Evolutionary conservation across 75 land plant species (phyloP).

Genomic region (Larix kaempferi): DNA sequence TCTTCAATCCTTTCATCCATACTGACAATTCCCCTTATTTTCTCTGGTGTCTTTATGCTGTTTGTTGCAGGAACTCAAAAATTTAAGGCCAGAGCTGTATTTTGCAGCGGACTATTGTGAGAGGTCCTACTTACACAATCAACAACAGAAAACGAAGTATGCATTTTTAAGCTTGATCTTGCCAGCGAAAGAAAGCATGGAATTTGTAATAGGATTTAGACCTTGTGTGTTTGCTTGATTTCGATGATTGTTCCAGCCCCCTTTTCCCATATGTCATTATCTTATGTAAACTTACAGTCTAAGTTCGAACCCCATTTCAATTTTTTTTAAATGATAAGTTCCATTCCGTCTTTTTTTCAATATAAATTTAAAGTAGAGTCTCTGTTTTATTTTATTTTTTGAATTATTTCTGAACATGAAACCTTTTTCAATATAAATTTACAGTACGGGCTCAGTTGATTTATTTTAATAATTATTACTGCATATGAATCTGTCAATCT

Average conservation of each 20-base stretch:
- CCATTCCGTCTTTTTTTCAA: background rate
- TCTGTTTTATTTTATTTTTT: too few species aligned
- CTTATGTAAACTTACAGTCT: too few species aligned
- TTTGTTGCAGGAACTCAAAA: constrained; percentile 37
- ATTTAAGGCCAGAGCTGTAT: constrained; percentile 42
- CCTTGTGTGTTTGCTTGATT: background rate
- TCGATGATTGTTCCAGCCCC: background rate
- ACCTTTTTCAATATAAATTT: too few species aligned
- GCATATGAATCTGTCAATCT: too few species aligned
- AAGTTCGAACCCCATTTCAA: background rate
- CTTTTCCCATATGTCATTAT: too few species aligned
- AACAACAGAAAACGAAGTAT: constrained; percentile 44
- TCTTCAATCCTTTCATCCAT: constrained; percentile 1
- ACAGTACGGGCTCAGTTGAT: too few species aligned
- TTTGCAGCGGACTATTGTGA: constrained; percentile 57
- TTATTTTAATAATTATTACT: too few species aligned
- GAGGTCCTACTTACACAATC: constrained; percentile 40
- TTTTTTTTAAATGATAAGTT: background rate
- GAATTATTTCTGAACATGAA: too few species aligned
- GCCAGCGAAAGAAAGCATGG: background rate
- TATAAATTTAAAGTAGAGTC: too few species aligned
- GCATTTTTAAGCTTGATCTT: background rate
- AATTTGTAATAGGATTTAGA: background rate
- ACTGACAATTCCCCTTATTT: background rate
- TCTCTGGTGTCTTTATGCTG: background rate